Conservation (phyloP, 225 moss, liverwort and hornwort species). For the Neckera pumila region DNA sequence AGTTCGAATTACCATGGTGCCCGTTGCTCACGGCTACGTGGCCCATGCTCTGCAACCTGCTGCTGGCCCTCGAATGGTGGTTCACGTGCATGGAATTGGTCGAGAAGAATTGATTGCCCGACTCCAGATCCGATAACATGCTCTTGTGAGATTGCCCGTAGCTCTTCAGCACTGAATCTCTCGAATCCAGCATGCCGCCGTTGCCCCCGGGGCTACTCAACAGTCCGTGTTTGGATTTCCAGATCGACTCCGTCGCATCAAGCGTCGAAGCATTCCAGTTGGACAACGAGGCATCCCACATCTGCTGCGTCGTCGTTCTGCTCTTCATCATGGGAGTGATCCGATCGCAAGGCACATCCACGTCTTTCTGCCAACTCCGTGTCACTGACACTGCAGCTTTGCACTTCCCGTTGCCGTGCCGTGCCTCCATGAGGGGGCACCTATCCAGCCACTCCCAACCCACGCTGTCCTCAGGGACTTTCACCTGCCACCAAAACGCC, state of each 20-base stretch:
- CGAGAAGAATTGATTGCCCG: background rate
- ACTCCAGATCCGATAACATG: constrained; percentile 26
- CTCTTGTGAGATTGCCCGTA: constrained; percentile 37
- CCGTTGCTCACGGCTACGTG: constrained; percentile 32
- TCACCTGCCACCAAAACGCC: constrained; percentile 40
- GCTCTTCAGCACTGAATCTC: constrained; percentile 41
- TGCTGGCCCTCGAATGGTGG: constrained; percentile 1
- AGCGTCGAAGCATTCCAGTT: constrained; percentile 33
- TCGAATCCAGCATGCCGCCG: constrained; percentile 19
- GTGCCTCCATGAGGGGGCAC: constrained; percentile 16
- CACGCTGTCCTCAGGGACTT: constrained; percentile 70
- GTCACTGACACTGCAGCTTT: constrained; percentile 51
- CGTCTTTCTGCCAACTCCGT: constrained; percentile 63
- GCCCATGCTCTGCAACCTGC: constrained; percentile 27
- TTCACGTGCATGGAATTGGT: constrained; percentile 17
- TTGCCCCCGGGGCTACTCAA: constrained; percentile 22
- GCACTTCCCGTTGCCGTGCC: constrained; percentile 35
- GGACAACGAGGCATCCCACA: constrained; percentile 64
- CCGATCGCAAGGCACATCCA: constrained; percentile 42
- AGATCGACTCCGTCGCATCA: constrained; percentile 34
- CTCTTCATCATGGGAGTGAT: constrained; percentile 43
- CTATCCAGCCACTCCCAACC: constrained; percentile 88
- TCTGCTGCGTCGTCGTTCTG: constrained; percentile 45
- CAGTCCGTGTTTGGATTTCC: constrained; percentile 23
- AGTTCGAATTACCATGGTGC: constrained; percentile 38